A percentile compares a stretch with the other conserved stretches of the same genome.
Conservation (phyloP, 345 rosid species). For the Eucalyptus urophylla region DNA sequence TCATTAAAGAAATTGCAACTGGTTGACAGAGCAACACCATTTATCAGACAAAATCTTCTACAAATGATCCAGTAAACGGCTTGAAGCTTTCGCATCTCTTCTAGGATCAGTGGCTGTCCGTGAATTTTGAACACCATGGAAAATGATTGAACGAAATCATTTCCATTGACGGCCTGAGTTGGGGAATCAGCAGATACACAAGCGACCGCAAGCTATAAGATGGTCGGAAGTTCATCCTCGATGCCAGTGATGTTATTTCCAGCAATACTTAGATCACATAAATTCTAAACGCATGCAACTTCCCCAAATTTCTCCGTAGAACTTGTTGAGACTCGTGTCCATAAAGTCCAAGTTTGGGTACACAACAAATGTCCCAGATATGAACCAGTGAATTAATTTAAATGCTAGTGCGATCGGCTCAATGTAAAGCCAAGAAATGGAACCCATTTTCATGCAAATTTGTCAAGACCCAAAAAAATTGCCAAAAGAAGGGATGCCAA, state of each 20-base stretch:
- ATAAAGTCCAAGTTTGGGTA: neutral
- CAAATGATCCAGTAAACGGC: neutral
- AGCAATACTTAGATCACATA: neutral
- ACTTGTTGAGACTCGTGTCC: neutral
- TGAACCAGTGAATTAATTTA: neutral
- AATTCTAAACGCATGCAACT: neutral
- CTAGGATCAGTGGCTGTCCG: neutral
- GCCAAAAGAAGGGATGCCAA: neutral
- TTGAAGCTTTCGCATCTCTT: neutral
- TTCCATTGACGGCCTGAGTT: neutral
- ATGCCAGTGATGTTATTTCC: neutral
- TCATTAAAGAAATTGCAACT: neutral
- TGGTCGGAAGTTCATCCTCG: too few species aligned
- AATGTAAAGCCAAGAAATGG: neutral
- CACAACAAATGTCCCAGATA: neutral
- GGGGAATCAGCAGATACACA: neutral
- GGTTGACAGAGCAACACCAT: neutral
- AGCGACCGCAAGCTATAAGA: neutral
- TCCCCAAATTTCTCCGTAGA: constrained; percentile 3
- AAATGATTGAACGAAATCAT: neutral
- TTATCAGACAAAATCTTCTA: neutral
- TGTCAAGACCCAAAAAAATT: neutral
- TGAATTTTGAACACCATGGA: neutral
- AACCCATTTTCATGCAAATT: neutral
- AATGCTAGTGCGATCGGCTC: neutral